Conservation (phyloP, 441 rosid genomes). For the Geranium incanum region DNA sequence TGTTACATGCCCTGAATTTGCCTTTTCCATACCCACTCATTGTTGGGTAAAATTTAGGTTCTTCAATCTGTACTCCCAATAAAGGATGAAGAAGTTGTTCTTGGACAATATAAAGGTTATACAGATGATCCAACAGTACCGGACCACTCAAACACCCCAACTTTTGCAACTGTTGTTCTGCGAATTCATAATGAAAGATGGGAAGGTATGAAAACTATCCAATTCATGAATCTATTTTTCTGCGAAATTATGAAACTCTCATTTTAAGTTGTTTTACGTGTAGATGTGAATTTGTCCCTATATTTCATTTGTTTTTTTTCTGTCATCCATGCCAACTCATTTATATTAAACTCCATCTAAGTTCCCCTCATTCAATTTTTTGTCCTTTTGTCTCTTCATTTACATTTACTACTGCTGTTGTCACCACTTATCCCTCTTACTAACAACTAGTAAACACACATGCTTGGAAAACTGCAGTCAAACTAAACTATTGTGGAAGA, state of each 20-base stretch:
- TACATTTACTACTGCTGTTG: not conserved
- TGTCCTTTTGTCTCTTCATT: not conserved
- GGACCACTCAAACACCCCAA: slow-evolving; percentile 81
- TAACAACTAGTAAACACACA: not conserved
- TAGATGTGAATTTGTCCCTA: too few relatives aligned
- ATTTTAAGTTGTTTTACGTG: not conserved
- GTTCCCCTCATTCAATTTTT: not conserved
- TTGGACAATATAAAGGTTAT: slow-evolving; percentile 92
- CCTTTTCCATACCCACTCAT: slow-evolving; percentile 22
- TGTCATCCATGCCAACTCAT: not conserved
- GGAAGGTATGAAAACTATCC: slow-evolving; percentile 56
- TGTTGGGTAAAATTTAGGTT: slow-evolving; percentile 44
- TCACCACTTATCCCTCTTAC: not conserved
- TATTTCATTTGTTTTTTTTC: too few relatives aligned
- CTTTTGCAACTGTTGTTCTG: slow-evolving; percentile 78
- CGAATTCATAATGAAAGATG: slow-evolving; percentile 94
- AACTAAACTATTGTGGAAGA: not conserved
- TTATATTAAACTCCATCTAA: not conserved
- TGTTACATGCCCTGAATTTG: not conserved
- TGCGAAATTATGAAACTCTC: not conserved
- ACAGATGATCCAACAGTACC: slow-evolving; percentile 92
- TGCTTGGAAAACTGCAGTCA: not conserved
- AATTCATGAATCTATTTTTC: slow-evolving; percentile 1
- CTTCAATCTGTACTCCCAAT: slow-evolving; percentile 89
- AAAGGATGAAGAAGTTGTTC: slow-evolving; percentile 84